These are phyloP conservation scores for Leccinum incarnatum DNA, from an alignment of 768 basidiomycete species.

Conservation along the genomic window DNA sequence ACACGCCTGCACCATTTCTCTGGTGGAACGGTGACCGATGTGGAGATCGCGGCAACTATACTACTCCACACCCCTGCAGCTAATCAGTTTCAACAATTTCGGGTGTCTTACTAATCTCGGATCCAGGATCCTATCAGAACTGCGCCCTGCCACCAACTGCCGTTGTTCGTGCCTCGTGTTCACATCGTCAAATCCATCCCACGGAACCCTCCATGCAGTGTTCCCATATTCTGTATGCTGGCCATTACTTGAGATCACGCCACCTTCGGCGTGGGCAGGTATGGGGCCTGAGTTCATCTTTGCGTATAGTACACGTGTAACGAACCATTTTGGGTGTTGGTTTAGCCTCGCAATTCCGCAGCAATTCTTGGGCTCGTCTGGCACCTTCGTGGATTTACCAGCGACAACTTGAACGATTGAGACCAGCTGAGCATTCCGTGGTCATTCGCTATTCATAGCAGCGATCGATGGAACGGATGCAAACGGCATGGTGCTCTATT, in stretches of 20 bases:
- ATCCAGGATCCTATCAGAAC: constrained; percentile 11
- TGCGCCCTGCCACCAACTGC: constrained; percentile 10
- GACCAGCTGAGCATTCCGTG: background rate
- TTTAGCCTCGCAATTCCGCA: constrained; percentile 9
- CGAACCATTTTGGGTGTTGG: constrained; percentile 10
- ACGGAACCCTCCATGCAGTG: constrained; percentile 14
- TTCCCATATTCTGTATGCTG: constrained; percentile 10
- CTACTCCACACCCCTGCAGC: background rate
- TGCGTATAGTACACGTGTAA: constrained; percentile 20
- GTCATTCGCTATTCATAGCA: constrained; percentile 6
- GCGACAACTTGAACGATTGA: background rate
- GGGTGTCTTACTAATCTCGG: constrained; percentile 9
- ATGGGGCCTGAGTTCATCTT: constrained; percentile 18
- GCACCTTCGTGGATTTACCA: background rate
- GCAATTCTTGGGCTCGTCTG: background rate
- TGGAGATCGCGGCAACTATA: constrained; percentile 1
- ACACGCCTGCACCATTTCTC: background rate
- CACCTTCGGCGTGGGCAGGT: constrained; percentile 13
- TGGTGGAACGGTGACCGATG: background rate
- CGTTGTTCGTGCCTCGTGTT: constrained; percentile 30
- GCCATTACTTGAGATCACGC: constrained; percentile 8
- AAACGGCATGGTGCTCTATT: constrained; percentile 9
- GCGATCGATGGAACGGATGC: constrained; percentile 12
- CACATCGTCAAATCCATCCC: constrained; percentile 15
- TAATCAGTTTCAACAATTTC: background rate